Conservation (phyloP, 352 stramenopile species). For the Pythium folliculosum region DNA sequence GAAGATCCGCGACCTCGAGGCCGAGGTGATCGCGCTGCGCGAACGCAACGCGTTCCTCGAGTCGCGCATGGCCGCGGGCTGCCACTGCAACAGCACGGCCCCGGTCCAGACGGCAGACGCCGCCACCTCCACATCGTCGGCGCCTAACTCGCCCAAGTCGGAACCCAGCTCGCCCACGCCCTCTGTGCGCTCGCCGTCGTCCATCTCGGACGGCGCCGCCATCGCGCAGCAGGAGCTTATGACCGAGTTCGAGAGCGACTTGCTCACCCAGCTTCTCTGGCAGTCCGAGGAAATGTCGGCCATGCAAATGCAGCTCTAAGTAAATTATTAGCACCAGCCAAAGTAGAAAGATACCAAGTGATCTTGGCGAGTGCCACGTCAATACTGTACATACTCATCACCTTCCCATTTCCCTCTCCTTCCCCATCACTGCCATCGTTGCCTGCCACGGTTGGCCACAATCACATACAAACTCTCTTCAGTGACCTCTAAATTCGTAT, state of each 20-base stretch:
- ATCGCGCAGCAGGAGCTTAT: slow-evolving; percentile 26
- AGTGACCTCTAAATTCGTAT: not conserved
- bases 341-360: slow-evolving; percentile 2
- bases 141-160: slow-evolving; percentile 9
- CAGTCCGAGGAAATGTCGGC: slow-evolving; percentile 28
- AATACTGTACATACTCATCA: no score
- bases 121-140: not conserved
- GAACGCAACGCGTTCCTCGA: slow-evolving; percentile 43
- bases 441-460: not conserved
- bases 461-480: not conserved
- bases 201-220: slow-evolving; percentile 19
- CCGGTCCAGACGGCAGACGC: not conserved
- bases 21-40: slow-evolving; percentile 36
- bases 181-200: slow-evolving; percentile 23
- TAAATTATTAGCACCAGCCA: not conserved
- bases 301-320: slow-evolving; percentile 27
- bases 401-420: not conserved
- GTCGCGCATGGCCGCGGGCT: slow-evolving; percentile 29
- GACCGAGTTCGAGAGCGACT: slow-evolving; percentile 27
- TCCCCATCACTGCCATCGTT: no score
- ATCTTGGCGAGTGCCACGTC: no score
- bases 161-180: slow-evolving; percentile 14
- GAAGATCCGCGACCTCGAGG: slow-evolving; percentile 42
- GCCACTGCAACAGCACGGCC: slow-evolving; percentile 27
- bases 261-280: slow-evolving; percentile 33